Base-by-base conservation (phyloP, 768 basidiomycete genomes). In the Lyophyllum atratum region DNA sequence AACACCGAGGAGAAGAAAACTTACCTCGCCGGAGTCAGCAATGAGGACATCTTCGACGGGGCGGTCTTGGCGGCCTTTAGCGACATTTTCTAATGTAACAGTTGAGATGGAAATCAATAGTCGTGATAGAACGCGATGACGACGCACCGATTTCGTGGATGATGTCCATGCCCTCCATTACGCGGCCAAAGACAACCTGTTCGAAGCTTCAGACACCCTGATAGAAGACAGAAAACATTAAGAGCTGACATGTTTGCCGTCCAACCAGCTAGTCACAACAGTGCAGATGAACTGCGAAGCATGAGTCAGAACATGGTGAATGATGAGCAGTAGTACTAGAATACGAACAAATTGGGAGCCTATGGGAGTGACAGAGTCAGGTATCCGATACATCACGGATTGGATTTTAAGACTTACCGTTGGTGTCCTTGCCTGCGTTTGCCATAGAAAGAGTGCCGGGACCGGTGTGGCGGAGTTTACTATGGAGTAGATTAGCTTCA, bases 391-490 rank as follows among this genome's bases (percentile, higher is more conserved):
- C 14, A 47, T 7, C n/a, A 19, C 5, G 22, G n/a, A 37, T 25
- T 15, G 22, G 22, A 42, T 7, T 5, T 15, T 49, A 33, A 4
- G 24, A 61, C 75, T 56, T 68, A 90, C 92, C 95, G 66, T 98
- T 98, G 31, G 95, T 97, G 71, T 95, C 90, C 72, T 87, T 89
- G 68, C 88, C 89, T 54, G 93, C 86, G 66, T 97, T 98, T 48
- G 95, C 95, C 95, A 98, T 97, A 2, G 93, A 95, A 56, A 96
- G 83, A 55, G 83, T 80, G 60, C 95, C 95, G 49, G 92, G 85
- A 34, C 85, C 86, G 65, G 91, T 90, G 80, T 99, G 96, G 72
- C 86, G 87, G 72, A 98, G 90, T 83, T 98, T 97, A 83, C 95
- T 97, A 64, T 46, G 26, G 47, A 2, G 57, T 25, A 42, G 29